Percentiles rank a stretch among this genome's conserved stretches.
These are phyloP conservation scores for Mortierella sp. DNA, from an alignment of 371 early-diverging fungal genomes.

Conservation along the genomic window DNA sequence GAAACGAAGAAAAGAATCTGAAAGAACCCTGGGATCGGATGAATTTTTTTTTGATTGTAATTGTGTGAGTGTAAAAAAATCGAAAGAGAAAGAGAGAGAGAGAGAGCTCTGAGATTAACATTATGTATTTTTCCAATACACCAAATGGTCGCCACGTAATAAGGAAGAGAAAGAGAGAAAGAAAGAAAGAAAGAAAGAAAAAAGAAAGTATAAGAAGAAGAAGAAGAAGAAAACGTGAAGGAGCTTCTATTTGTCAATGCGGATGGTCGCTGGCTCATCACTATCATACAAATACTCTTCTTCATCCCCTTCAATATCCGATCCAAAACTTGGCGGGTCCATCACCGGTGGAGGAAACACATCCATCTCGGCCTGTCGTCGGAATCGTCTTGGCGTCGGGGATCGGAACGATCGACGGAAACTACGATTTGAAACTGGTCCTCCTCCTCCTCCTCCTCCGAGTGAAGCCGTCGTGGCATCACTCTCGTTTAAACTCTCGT, in stretches of 20 bases:
- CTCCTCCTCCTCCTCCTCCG: neutral
- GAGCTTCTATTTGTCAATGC: constrained; percentile 2
- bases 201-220: neutral
- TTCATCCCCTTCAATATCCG: constrained; percentile 20
- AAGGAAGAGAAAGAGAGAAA: neutral
- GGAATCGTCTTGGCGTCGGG: constrained; percentile 29
- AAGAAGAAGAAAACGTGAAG: neutral
- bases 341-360: too few relatives aligned
- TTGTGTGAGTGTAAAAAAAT: too few relatives aligned
- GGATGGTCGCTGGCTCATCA: constrained; percentile 43
- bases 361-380: constrained; percentile 10
- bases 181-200: neutral
- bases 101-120: too few relatives aligned
- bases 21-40: neutral
- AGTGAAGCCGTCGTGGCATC: constrained; percentile 6
- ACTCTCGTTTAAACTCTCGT: constrained; percentile 13
- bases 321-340: constrained; percentile 1
- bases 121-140: too few relatives aligned
- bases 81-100: neutral
- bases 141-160: too few relatives aligned
- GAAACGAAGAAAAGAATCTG: neutral
- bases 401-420: constrained; percentile 12
- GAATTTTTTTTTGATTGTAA: too few relatives aligned
- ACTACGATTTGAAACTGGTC: neutral
- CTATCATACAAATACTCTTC: constrained; percentile 51